Evolutionary conservation across 345 rosid species (phyloP), one percentile per base, ranked within the genome.

Genomic region (Eutrema japonicum): DNA sequence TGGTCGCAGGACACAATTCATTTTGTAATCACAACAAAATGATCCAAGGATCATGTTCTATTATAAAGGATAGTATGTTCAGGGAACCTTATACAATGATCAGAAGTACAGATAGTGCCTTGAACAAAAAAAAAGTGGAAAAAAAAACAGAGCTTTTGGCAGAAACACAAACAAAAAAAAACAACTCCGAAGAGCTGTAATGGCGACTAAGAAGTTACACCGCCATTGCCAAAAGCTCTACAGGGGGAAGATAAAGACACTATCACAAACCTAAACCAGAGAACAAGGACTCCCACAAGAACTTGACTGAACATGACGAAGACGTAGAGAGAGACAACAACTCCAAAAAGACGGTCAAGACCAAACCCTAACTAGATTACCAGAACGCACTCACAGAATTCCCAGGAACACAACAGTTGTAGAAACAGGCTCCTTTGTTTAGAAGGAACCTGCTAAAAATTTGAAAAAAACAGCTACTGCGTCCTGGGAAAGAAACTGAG

Each of bases 371-470:
- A 51, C 43, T 43, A 70, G 71, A 70, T 70, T 4, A 66, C 77
- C 83, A 79, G 79, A 82, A 82, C 85, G 80, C 77, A 75, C 79
- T 47, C 29, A 68, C 83, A 78, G 72, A 73, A 63, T 81, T 83
- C 85, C 75, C 84, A 73, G 70, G 83, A 70, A 79, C 41, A 88
- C 73, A 76, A 35, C 73, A 66, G 73, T 10, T 66, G 77, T 77
- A 48, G 64, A 77, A 77, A 83, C 95, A 88, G 84, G 42, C 72
- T 79, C 74, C 86, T 66, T 43, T 66, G 68, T 51, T 14, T 33
- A 37, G 60, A 69, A 6, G 78, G 79, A 81, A 79, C 78, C 95
- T 76, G 92, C 54, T 18, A 86, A 92, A 90, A 88, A 75, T 26
- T n/a, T 62, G 30, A 4, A 58, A 49, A 57, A 58, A 80, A 82